These are phyloP conservation scores for Botrytis medusae DNA, from an alignment of 2,329 filamentous ascomycete genomes.

Conservation along the genomic window DNA sequence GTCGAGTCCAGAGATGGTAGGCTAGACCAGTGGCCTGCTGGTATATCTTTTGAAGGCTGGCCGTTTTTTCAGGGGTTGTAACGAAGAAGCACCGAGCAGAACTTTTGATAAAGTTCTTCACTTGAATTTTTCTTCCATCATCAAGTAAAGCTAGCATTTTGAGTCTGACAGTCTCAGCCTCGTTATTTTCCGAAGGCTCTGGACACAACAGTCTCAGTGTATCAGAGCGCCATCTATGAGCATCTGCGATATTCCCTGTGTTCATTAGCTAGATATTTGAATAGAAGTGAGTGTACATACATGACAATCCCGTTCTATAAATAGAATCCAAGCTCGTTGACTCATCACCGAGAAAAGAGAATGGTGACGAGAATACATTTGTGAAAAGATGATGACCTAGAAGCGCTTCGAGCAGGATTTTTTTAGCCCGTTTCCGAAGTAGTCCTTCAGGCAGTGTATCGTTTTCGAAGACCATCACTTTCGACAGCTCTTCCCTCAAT, in stretches of 20 bases:
- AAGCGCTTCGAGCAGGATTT: neutral
- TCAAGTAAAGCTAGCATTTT: neutral
- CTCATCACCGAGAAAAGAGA: neutral
- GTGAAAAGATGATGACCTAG: neutral
- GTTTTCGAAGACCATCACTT: neutral
- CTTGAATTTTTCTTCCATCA: neutral
- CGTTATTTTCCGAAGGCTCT: neutral
- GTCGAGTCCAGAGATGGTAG: conserved; percentile 27
- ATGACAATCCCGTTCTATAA: neutral
- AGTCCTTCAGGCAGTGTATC: neutral
- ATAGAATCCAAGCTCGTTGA: neutral
- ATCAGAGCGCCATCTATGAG: conserved; percentile 30
- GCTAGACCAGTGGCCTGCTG: conserved; percentile 18
- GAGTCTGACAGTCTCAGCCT: conserved; percentile 7
- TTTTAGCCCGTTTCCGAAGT: neutral
- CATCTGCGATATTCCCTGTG: conserved; percentile 25
- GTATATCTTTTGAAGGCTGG: conserved; percentile 21
- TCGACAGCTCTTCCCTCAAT: neutral
- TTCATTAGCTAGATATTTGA: neutral
- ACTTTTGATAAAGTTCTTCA: conserved; percentile 15
- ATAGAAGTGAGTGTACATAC: neutral
- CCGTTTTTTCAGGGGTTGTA: neutral
- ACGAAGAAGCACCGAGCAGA: conserved; percentile 19
- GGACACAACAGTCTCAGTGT: conserved; percentile 19
- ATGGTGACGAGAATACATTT: neutral